Base-by-base conservation (phyloP, 1,139 yeast species). In the Sugiyamaella castrensis region DNA sequence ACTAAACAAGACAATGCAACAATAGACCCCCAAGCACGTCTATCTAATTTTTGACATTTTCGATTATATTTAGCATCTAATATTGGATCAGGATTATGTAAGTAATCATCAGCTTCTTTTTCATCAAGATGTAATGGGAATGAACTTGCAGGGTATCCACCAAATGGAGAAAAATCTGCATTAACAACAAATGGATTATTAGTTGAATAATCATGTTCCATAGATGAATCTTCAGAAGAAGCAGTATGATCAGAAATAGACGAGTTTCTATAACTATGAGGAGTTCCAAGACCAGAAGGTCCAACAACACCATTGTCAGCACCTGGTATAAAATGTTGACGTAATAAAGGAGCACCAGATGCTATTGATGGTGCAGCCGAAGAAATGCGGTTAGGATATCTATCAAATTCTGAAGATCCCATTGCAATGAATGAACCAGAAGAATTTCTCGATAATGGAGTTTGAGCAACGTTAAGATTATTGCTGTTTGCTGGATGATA, bases 11-110 rank as follows among this genome's bases (percentile, higher is more conserved):
- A 38, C 34, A 87, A 64, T 16, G 94, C 92, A 13, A 77, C 41
- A 8, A 71, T 46, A 24, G 67, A 60, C n/a, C 62, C 59, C 55
- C 60, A 56, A 3, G 74, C 74, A 12, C 73, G 63, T 32, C 57
- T 52, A 56, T 72, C 62, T 77, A 71, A 16, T 81, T 87, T 56
- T 77, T 79, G 56, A 75, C 73, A 40, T 66, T 63, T 79, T 77
- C 69, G 83, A 57, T 87, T 94, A 59, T 82, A 79, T 54, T 81
- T 77, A 15, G 94, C 95, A 66, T 89, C 97, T 41, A 79, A 82
- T 36, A 88, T 84, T 8, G 96, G 96, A 65, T 89, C 96, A 1
- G 96, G 97, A 66, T 89, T 89, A 68, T 89, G 97, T 55, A 89
- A 66, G 62, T 87, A 88, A 65, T 89, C 97, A 69, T 89, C 97